phyloP scores from a whole-genome alignment of 169 alveolate species.

The Cryptosporidium parvum region DNA sequence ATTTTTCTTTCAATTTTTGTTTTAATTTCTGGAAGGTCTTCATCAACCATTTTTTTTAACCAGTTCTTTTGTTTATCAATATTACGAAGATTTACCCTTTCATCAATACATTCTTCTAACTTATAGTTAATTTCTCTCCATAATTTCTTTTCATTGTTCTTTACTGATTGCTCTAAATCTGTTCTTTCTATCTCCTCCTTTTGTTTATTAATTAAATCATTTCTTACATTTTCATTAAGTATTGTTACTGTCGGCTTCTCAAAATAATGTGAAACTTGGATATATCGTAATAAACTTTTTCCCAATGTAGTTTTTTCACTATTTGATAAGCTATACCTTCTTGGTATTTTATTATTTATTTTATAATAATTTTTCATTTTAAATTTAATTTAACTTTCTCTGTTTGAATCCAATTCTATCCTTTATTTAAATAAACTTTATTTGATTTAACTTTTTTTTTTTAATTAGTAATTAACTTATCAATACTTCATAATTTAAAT shows the following conservation, averaged over 20 bases:
- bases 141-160: neutral
- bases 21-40: slow-evolving; percentile 3
- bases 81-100: slow-evolving; percentile 1
- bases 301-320: slow-evolving; percentile 43
- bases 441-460: too few species aligned
- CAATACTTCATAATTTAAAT: neutral
- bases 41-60: slow-evolving; percentile 31
- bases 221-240: slow-evolving; percentile 21
- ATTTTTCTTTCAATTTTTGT: neutral
- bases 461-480: too few species aligned
- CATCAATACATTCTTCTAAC: slow-evolving; percentile 7
- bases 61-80: slow-evolving; percentile 44
- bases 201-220: slow-evolving; percentile 14
- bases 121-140: neutral
- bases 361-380: neutral
- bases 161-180: neutral
- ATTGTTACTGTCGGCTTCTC: slow-evolving; percentile 25
- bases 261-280: slow-evolving; percentile 47
- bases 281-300: slow-evolving; percentile 31
- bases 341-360: neutral
- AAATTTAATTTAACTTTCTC: neutral
- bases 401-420: neutral
- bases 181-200: neutral
- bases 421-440: neutral
- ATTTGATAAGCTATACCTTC: slow-evolving; percentile 33